Conservation (phyloP, 108 stramenopile species). For the Chaetoceros tenuissimus region DNA sequence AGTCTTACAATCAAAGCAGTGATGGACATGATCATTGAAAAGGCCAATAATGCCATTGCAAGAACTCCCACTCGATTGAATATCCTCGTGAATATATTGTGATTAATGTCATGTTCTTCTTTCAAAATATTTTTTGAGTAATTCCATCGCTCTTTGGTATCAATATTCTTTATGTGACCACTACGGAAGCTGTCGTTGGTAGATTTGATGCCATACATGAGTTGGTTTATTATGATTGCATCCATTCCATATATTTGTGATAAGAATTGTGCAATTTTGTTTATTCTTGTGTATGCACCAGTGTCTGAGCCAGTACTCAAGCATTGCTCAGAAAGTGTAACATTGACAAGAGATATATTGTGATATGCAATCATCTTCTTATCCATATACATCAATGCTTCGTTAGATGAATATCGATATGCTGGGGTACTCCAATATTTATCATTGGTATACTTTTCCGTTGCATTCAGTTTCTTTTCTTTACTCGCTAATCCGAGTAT, state of each 20-base stretch:
- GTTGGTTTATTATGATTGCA: conserved; percentile 49
- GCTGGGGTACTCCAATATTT: conserved; percentile 32
- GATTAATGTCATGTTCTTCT: conserved; percentile 17
- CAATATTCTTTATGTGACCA: conserved; percentile 23
- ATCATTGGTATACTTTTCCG: conserved; percentile 15
- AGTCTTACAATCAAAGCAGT: conserved; percentile 64
- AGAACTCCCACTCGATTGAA: conserved; percentile 22
- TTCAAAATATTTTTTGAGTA: conserved; percentile 32
- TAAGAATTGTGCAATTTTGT: conserved; percentile 21
- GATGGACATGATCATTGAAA: conserved; percentile 50
- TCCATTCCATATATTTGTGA: conserved; percentile 57
- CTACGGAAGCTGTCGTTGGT: conserved; percentile 16
- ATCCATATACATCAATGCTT: conserved; percentile 31
- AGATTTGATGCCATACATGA: conserved; percentile 49
- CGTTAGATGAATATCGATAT: conserved; percentile 33
- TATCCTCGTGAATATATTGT: conserved; percentile 11
- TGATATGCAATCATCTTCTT: conserved; percentile 21
- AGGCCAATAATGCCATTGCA: conserved; percentile 34
- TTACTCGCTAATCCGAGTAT: not conserved
- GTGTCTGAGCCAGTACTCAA: conserved; percentile 34
- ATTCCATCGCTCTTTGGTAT: conserved; percentile 46
- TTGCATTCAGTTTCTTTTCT: not conserved
- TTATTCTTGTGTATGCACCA: conserved; percentile 8
- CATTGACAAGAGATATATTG: conserved; percentile 34
- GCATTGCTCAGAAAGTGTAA: conserved; percentile 39